Evolutionary conservation across 306 rosid genomes (phyloP), one percentile per base, ranked within the genome.

Genomic region (Quercus variabilis): DNA sequence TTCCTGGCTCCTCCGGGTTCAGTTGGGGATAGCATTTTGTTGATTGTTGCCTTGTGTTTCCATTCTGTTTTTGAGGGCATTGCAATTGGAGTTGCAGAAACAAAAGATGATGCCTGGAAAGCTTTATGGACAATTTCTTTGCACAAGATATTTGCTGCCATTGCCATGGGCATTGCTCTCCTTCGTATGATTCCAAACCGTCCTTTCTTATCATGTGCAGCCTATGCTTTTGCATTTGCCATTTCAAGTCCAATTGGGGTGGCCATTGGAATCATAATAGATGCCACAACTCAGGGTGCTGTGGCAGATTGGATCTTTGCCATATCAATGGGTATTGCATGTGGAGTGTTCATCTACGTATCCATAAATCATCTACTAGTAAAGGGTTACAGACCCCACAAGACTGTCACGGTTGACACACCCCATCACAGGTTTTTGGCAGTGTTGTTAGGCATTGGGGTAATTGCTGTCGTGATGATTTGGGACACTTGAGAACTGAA

Each of bases 121-220:
- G 93, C 92, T 20, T 85, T 94, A 20, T 94, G 97, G 96, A 92
- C 98, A 59, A 88, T 92, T 69, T 87, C 89, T 60, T 76, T 94
- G 49, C 96, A 92, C 91, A 93, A 94, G 87, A 71, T 92, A 23
- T 89, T 94, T 82, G 97, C 98, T 70, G 97, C 98, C 63, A 87
- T 90, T 28, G 93, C 97, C 33, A 94, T 92, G 98, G 96, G 94
- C 1, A 92, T 92, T 26, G 97, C 98, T 5, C 97, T 94, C 74
- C 97, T 92, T 10, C 81, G 94, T 8, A 94, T 87, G 93, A 73
- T 89, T 8, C 98, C 96, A 0, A 54, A 88, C 70, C 83, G 92
- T 0, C 92, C 98, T 26, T 31, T 91, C 3, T 17, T 91, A 8
- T 90, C 93, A 1, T 81, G 90, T 12, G 82, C 82, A 1, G 88